A percentile compares a stretch with the other conserved stretches of the same genome.
phyloP scores from a whole-genome alignment of 805 yeast species.

The Spathaspora boniae region DNA sequence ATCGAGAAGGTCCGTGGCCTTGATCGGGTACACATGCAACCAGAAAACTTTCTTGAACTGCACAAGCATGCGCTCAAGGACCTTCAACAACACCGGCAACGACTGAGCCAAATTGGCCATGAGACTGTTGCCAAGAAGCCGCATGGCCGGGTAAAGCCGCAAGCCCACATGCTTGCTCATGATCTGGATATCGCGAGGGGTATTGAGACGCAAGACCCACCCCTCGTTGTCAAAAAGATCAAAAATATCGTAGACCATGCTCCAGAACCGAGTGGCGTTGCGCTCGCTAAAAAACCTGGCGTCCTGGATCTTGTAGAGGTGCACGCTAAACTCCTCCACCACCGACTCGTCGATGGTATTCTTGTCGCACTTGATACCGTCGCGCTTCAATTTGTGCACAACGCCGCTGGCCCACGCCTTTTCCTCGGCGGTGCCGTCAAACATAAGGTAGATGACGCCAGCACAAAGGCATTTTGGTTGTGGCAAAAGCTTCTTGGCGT shows the following conservation, averaged over 20 bases:
- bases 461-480: conserved; percentile 28
- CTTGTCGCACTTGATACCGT: conserved; percentile 4
- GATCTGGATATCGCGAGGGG: conserved; percentile 25
- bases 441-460: conserved; percentile 51
- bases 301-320: conserved; percentile 52
- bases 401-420: conserved; percentile 43
- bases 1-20: conserved; percentile 55
- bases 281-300: conserved; percentile 44
- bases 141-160: conserved; percentile 33
- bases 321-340: conserved; percentile 53
- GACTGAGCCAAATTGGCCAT: conserved; percentile 49
- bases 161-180: conserved; percentile 27
- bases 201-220: conserved; percentile 25
- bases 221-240: conserved; percentile 30
- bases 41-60: conserved; percentile 49
- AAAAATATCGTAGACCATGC: conserved; percentile 32
- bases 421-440: conserved; percentile 49
- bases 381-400: conserved; percentile 2
- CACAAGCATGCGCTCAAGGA: conserved; percentile 42
- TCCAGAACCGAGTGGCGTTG: conserved; percentile 48
- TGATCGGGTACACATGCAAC: conserved; percentile 51
- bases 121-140: conserved; percentile 48
- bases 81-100: conserved; percentile 53
- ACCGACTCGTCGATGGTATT: conserved; percentile 24
- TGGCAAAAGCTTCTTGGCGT: conserved; percentile 1